These are phyloP conservation scores for Stachybotrys chartarum DNA, from an alignment of 2,329 filamentous ascomycete species.

Conservation along the genomic window DNA sequence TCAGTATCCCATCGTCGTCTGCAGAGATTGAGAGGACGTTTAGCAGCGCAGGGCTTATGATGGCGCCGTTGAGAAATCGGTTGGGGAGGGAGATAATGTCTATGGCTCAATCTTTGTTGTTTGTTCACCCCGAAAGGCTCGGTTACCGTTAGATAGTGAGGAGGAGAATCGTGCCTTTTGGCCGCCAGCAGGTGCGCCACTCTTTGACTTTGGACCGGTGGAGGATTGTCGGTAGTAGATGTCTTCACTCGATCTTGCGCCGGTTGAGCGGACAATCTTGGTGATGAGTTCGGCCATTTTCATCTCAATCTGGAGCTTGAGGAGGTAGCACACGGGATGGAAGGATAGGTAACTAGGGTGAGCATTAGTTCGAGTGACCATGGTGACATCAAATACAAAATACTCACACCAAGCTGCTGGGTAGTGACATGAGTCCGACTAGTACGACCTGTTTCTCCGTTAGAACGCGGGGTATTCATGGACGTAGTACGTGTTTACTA, in stretches of 20 bases:
- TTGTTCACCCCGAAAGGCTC: not conserved
- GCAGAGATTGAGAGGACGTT: slow-evolving; percentile 5
- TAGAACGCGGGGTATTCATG: no score
- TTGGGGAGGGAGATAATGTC: slow-evolving; percentile 4
- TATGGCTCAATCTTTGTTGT: slow-evolving; percentile 2
- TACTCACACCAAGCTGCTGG: no score
- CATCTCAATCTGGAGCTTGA: slow-evolving; percentile 13
- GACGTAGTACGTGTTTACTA: slow-evolving; percentile 6
- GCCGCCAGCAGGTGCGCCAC: not conserved
- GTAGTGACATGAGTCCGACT: no score
- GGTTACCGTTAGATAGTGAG: not conserved
- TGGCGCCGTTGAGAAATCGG: slow-evolving; percentile 3
- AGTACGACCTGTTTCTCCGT: no score
- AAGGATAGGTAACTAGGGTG: slow-evolving; percentile 12
- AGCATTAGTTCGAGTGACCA: no score
- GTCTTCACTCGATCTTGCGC: slow-evolving; percentile 1
- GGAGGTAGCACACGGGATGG: slow-evolving; percentile 15
- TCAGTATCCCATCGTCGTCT: slow-evolving; percentile 5
- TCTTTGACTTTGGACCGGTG: slow-evolving; percentile 1
- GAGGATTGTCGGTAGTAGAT: slow-evolving; percentile 6
- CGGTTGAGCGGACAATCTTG: slow-evolving; percentile 9
- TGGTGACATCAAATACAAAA: no score
- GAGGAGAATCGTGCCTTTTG: not conserved
- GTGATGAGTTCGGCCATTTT: slow-evolving; percentile 15
- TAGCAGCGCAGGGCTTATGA: slow-evolving; percentile 4